Percentiles rank a stretch among this genome's conserved stretches.
These are phyloP conservation scores for Diospyros lotus DNA, from an alignment of 148 eudicot genomes.

Conservation along the genomic window DNA sequence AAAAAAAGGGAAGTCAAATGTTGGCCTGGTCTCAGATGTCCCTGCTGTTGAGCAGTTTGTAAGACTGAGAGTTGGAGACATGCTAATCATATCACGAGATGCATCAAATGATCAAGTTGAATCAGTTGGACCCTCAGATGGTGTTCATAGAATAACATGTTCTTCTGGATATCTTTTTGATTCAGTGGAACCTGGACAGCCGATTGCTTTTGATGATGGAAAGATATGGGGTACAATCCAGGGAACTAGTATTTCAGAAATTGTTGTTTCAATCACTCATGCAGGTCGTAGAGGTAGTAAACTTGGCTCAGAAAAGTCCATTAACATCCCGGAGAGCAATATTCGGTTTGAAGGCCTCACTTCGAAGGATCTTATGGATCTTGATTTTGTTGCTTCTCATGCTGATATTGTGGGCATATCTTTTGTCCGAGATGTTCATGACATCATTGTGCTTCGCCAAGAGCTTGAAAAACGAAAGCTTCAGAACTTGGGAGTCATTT, in stretches of 20 bases:
- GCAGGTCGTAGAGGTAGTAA: conserved; percentile 40
- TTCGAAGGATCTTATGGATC: conserved; percentile 57
- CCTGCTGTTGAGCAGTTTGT: conserved; percentile 40
- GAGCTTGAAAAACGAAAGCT: conserved; percentile 36
- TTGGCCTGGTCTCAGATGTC: conserved; percentile 38
- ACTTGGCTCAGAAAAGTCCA: conserved; percentile 46
- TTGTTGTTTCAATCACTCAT: conserved; percentile 40
- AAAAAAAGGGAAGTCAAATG: conserved; percentile 22
- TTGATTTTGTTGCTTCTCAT: conserved; percentile 48
- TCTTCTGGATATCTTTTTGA: conserved; percentile 44
- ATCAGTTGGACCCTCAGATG: conserved; percentile 10
- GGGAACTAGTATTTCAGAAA: conserved; percentile 41
- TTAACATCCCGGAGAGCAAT: conserved; percentile 47
- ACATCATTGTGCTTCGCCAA: conserved; percentile 33
- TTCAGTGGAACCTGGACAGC: conserved; percentile 50
- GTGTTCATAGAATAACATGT: conserved; percentile 33
- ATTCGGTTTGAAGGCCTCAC: conserved; percentile 54
- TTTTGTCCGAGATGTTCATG: conserved; percentile 42
- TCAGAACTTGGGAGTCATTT: conserved; percentile 32
- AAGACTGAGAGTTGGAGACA: conserved; percentile 46
- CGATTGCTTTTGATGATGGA: conserved; percentile 50
- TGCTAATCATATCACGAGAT: conserved; percentile 41
- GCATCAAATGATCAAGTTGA: conserved; percentile 20
- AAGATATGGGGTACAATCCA: conserved; percentile 49
- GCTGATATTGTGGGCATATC: conserved; percentile 67